Evolutionary conservation across 768 basidiomycete species (phyloP).

Genomic region (Boletus huronensis): DNA sequence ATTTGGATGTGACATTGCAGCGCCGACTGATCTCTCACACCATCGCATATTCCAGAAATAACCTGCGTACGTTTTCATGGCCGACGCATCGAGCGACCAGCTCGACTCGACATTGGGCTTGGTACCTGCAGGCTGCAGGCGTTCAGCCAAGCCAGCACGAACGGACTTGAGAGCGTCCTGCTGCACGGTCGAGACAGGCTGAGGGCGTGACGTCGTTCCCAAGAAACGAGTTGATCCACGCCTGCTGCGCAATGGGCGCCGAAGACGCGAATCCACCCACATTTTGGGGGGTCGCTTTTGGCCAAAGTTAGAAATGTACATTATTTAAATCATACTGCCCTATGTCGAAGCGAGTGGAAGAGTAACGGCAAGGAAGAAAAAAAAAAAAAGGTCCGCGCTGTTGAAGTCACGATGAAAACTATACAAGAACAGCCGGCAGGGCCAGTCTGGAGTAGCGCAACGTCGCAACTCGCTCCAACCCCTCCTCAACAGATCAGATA

Average conservation of each 20-base stretch:
- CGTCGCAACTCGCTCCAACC: slow-evolving; percentile 8
- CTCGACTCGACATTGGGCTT: too few relatives aligned
- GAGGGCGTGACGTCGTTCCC: too few relatives aligned
- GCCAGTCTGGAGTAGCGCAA: slow-evolving; percentile 5
- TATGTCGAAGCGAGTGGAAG: too few relatives aligned
- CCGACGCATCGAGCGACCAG: background rate
- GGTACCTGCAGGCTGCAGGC: too few relatives aligned
- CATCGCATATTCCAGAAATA: background rate
- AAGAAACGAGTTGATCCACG: background rate
- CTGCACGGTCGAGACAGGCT: too few relatives aligned
- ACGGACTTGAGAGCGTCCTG: too few relatives aligned
- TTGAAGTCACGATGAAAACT: background rate
- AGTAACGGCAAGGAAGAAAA: too few relatives aligned
- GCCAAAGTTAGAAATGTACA: slow-evolving; percentile 5
- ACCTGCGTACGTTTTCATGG: background rate
- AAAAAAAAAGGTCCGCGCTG: too few relatives aligned
- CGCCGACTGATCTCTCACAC: background rate
- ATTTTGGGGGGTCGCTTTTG: background rate
- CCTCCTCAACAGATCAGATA: slow-evolving; percentile 18
- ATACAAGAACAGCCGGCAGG: slow-evolving; percentile 16
- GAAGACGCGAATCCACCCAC: background rate
- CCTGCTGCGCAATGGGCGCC: background rate
- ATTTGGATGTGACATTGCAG: background rate
- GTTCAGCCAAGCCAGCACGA: too few relatives aligned
- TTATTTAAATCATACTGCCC: background rate